A percentile compares a stretch with the other conserved stretches of the same genome.
Conservation (phyloP, 2,329 filamentous ascomycete genomes). For the Calonectria naviculata region DNA sequence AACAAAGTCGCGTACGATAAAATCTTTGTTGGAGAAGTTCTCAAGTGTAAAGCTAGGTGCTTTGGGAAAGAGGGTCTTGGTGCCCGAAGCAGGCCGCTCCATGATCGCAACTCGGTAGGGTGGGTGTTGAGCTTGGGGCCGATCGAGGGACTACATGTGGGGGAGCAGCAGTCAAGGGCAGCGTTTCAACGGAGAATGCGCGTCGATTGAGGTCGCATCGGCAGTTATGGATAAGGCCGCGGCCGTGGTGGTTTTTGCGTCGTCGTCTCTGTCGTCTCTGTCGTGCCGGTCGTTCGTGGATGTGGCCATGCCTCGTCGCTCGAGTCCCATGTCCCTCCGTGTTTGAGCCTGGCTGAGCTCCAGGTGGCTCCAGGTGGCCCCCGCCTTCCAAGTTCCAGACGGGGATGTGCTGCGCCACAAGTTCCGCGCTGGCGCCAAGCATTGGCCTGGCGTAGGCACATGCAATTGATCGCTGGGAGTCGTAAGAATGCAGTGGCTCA, state of each 20-base stretch:
- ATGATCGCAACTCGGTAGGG: constrained; percentile 46
- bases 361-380: constrained; percentile 21
- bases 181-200: not conserved
- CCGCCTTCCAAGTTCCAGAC: constrained; percentile 21
- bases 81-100: constrained; percentile 58
- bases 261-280: constrained; percentile 27
- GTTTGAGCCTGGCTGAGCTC: constrained; percentile 23
- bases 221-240: constrained; percentile 4
- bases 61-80: constrained; percentile 78
- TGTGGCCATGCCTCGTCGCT: constrained; percentile 24
- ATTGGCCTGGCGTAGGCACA: constrained; percentile 22
- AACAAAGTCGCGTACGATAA: constrained; percentile 98
- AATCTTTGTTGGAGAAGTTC: constrained; percentile 89
- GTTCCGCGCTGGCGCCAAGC: constrained; percentile 18
- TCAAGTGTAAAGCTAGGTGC: constrained; percentile 88
- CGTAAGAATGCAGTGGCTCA: constrained; percentile 22
- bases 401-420: constrained; percentile 36
- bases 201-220: constrained; percentile 13
- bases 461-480: constrained; percentile 8
- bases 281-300: constrained; percentile 31
- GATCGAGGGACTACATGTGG: constrained; percentile 45
- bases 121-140: constrained; percentile 32
- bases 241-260: constrained; percentile 13
- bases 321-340: constrained; percentile 29
- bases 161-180: constrained; percentile 17